Conservation (phyloP, 192 early-diverging fungal species). For the Coemansia sp. region DNA sequence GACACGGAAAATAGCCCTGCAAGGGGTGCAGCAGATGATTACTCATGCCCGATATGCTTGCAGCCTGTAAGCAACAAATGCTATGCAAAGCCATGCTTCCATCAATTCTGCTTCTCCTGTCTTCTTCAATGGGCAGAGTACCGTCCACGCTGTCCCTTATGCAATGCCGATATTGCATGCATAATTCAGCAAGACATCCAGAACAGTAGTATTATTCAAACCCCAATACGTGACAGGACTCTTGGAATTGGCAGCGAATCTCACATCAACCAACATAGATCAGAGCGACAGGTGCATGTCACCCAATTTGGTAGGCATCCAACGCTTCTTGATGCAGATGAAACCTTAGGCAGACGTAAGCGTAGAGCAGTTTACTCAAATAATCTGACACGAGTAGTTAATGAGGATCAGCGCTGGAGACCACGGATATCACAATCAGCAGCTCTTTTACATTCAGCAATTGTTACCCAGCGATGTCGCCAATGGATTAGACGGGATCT, state of each 20-base stretch:
- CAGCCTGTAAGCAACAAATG: conserved; percentile 14
- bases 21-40: not conserved
- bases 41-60: conserved; percentile 44
- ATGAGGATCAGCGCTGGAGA: not conserved
- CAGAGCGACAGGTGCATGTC: not conserved
- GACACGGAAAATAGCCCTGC: not conserved
- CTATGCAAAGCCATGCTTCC: conserved; percentile 50
- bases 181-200: conserved; percentile 21
- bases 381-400: conserved; percentile 12
- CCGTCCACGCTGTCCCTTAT: conserved; percentile 47
- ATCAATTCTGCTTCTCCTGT: conserved; percentile 52
- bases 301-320: conserved; percentile 18
- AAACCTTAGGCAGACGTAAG: conserved; percentile 27
- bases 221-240: not conserved
- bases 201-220: conserved; percentile 1
- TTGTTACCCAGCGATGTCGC: conserved; percentile 12
- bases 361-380: conserved; percentile 31
- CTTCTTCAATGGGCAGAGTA: conserved; percentile 53
- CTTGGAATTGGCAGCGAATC: not conserved
- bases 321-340: not conserved
- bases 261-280: not conserved
- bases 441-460: conserved; percentile 1
- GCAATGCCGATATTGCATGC: conserved; percentile 28
- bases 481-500: conserved; percentile 42
- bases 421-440: conserved; percentile 6